These are phyloP conservation scores for Solanum peruvianum DNA, from an alignment of 257 asterid genomes.

Conservation along the genomic window DNA sequence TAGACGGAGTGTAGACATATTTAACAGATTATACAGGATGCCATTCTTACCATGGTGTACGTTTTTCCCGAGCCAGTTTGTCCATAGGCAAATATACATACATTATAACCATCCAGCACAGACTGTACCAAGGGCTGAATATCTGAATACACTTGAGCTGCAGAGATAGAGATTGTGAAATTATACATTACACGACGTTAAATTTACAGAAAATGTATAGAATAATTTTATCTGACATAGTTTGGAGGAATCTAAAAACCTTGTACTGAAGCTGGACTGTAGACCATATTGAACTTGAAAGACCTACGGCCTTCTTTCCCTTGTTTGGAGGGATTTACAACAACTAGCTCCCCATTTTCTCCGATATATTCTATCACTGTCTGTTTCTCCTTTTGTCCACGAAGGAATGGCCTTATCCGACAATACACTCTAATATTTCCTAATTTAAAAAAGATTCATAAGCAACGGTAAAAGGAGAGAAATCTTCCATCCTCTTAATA, in stretches of 20 bases:
- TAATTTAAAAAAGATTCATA: conserved; percentile 5
- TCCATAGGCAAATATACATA: conserved; percentile 92
- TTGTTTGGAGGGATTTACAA: conserved; percentile 67
- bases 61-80: conserved; percentile 99
- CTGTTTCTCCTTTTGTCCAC: conserved; percentile 67
- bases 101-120: conserved; percentile 91
- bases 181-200: background rate
- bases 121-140: conserved; percentile 84
- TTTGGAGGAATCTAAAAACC: conserved; percentile 30
- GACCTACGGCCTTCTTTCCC: conserved; percentile 91
- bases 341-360: conserved; percentile 72
- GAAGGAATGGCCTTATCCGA: conserved; percentile 83
- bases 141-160: conserved; percentile 78
- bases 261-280: conserved; percentile 67
- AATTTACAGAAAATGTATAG: background rate
- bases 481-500: background rate
- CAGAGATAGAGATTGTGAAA: background rate
- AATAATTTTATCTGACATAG: background rate
- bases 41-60: conserved; percentile 67
- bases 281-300: conserved; percentile 75
- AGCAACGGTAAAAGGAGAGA: background rate
- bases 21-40: background rate
- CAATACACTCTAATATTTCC: conserved; percentile 97
- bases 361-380: conserved; percentile 62
- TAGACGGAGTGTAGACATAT: background rate